A percentile compares a stretch with the other conserved stretches of the same genome.
These are phyloP conservation scores for Pilobolus umbonatus DNA, from an alignment of 192 early-diverging fungal species.

Conservation along the genomic window DNA sequence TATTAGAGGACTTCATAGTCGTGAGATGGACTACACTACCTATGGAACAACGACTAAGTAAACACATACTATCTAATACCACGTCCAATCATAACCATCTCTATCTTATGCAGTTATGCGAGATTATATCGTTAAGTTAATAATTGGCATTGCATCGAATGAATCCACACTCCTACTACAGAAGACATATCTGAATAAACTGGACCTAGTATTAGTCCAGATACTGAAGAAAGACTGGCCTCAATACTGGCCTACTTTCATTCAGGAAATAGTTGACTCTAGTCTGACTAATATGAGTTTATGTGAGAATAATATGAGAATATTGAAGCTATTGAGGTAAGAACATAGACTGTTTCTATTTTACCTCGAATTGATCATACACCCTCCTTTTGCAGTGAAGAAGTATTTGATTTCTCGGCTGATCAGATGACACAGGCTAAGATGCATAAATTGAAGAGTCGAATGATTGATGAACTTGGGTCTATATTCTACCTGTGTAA, in stretches of 20 bases:
- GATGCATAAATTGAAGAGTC: conserved; percentile 17
- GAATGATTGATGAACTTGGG: conserved; percentile 16
- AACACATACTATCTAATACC: neutral
- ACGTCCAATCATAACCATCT: no score
- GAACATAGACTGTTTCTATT: neutral
- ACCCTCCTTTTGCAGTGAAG: conserved; percentile 3
- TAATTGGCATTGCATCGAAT: conserved; percentile 9
- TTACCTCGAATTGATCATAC: neutral
- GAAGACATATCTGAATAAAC: conserved; percentile 14
- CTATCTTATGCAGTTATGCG: conserved; percentile 7
- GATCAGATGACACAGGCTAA: conserved; percentile 21
- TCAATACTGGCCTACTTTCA: conserved; percentile 23
- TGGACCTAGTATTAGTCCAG: conserved; percentile 20
- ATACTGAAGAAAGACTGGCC: conserved; percentile 31
- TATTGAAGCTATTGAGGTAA: conserved; percentile 18
- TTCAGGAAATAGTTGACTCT: conserved; percentile 18
- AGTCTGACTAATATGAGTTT: conserved; percentile 14
- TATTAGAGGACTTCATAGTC: conserved; percentile 21
- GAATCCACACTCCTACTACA: neutral
- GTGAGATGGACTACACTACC: conserved; percentile 25
- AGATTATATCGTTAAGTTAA: conserved; percentile 22
- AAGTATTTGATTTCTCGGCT: conserved; percentile 22
- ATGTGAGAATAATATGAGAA: conserved; percentile 28
- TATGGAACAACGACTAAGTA: conserved; percentile 11
- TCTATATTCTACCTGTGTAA: conserved; percentile 15